Evolutionary conservation across 2,329 filamentous ascomycete species (phyloP).

Genomic region (Epichloe baconii): DNA sequence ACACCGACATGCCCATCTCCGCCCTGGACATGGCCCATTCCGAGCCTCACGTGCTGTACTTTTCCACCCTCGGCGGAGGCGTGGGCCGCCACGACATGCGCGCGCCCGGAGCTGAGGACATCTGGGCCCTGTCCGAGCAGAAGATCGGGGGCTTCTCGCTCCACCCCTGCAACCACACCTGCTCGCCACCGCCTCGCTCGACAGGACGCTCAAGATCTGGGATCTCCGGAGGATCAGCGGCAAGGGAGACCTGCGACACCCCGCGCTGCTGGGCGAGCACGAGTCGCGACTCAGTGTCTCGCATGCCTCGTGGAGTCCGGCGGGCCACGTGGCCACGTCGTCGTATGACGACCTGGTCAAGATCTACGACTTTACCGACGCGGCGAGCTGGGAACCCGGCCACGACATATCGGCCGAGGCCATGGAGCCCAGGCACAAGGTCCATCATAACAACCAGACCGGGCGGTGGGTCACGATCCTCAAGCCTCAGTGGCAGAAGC

Average conservation of each 20-base stretch:
- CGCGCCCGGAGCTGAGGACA: slow-evolving; percentile 29
- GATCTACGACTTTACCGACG: slow-evolving; percentile 64
- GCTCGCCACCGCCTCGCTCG: slow-evolving; percentile 77
- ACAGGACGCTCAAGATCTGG: slow-evolving; percentile 85
- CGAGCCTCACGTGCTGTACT: slow-evolving; percentile 65
- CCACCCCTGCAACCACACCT: slow-evolving; percentile 66
- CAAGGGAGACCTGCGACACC: slow-evolving; percentile 45
- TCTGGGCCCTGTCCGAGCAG: slow-evolving; percentile 71
- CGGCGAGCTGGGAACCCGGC: slow-evolving; percentile 44
- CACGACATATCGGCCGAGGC: slow-evolving; percentile 43
- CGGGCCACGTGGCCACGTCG: slow-evolving; percentile 77
- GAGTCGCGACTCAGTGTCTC: slow-evolving; percentile 74
- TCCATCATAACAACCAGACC: slow-evolving; percentile 90
- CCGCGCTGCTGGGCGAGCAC: slow-evolving; percentile 68
- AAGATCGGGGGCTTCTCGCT: slow-evolving; percentile 93
- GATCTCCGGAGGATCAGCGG: slow-evolving; percentile 70
- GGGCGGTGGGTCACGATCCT: slow-evolving; percentile 80
- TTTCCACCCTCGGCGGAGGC: slow-evolving; percentile 71
- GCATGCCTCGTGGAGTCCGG: slow-evolving; percentile 79
- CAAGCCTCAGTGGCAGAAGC: slow-evolving; percentile 78
- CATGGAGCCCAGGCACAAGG: slow-evolving; percentile 55
- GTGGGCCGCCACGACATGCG: slow-evolving; percentile 76
- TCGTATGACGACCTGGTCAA: slow-evolving; percentile 95
- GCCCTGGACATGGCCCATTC: slow-evolving; percentile 65
- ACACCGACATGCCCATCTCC: slow-evolving; percentile 67